Evolutionary conservation across 1,139 yeast genomes (phyloP), one percentile per base, ranked within the genome.

Genomic region (Meyerozyma smithsonii): DNA sequence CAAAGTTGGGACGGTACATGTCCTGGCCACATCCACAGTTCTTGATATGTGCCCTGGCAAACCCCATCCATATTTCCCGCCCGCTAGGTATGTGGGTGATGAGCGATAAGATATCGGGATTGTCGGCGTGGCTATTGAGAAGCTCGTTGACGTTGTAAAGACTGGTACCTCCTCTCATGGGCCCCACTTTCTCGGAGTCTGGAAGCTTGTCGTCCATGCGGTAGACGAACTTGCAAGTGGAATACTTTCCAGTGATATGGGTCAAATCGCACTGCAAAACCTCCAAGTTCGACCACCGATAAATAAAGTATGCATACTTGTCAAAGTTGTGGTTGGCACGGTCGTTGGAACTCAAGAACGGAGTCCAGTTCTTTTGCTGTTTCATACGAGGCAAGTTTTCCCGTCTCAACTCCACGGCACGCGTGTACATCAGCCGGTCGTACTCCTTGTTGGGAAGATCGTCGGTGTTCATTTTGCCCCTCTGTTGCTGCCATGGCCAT

Each of bases 291-390:
- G 50, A 42, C 64, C 64, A 61, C 38, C 64, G 48, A 42, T 59
- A 61, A n/a, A 62, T 48, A 38, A 63, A 61, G 35, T 57, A 52
- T 16, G 60, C 43, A 32, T 38, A 44, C 15, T 46, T 46, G 40
- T 61, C 66, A 36, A 48, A 43, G 3, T 36, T 38, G 28, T 41
- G 39, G 4, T 39, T 14, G 14, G 36, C 34, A 14, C 55, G 46
- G 28, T 53, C 58, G 6, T 32, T 16, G n/a, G 41, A 40, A 37
- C 56, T 55, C 4, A 57, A 36, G 32, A 62, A 55, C 1, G 67
- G 67, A 8, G 66, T 57, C 67, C 67, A 62, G 41, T 62, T 62
- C 46, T 62, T 62, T 43, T 62, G 36, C n/a, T 17, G 24, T 24
- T 25, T 19, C 2, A 26, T 18, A 14, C 33, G 37, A 30, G 34